Conservation (phyloP, 495 filamentous ascomycete genomes). For the Chaetomidium leptoderma region DNA sequence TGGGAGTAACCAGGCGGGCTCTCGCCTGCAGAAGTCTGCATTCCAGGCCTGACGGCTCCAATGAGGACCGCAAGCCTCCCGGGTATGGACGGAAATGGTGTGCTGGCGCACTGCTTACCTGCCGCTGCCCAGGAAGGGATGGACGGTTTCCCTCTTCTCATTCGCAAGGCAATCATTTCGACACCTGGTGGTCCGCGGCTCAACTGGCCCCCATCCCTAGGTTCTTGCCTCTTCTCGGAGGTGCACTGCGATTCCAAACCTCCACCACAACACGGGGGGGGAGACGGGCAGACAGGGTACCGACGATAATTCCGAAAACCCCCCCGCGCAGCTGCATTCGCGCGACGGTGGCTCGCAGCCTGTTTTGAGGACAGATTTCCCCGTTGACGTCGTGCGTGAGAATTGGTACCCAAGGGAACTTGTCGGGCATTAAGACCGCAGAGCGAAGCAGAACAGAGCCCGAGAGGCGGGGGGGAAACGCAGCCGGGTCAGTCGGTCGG, state of each 20-base stretch:
- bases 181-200: conserved; percentile 6
- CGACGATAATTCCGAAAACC: neutral
- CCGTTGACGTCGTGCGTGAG: conserved; percentile 10
- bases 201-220: neutral
- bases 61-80: conserved; percentile 17
- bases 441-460: conserved; percentile 13
- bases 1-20: conserved; percentile 23
- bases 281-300: no score
- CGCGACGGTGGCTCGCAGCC: conserved; percentile 1
- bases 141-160: conserved; percentile 16
- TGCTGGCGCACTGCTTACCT: conserved; percentile 24
- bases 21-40: conserved; percentile 29
- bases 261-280: no score
- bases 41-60: conserved; percentile 28
- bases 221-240: conserved; percentile 14
- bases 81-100: conserved; percentile 24
- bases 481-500: conserved; percentile 22
- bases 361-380: conserved; percentile 8
- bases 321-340: neutral
- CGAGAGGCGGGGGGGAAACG: no score
- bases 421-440: conserved; percentile 33
- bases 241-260: conserved; percentile 14
- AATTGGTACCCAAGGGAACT: conserved; percentile 34
- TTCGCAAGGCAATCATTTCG: conserved; percentile 14
- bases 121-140: conserved; percentile 24